Base-by-base conservation (phyloP, 495 filamentous ascomycete genomes). In the Aspergillus panamensis region DNA sequence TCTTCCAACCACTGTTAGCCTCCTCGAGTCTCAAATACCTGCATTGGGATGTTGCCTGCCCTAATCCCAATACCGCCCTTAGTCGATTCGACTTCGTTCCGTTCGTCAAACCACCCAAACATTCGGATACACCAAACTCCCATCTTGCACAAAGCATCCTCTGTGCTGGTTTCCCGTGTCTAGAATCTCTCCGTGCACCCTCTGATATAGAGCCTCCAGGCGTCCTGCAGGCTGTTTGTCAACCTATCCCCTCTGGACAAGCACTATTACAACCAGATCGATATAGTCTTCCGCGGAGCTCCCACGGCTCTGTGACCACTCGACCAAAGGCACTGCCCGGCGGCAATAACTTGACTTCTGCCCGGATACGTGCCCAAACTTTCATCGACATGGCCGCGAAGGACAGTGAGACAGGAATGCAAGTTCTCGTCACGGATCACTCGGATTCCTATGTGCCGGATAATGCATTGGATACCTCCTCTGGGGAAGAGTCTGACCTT, bases 31-130 rank as follows among this genome's bases (percentile, higher is more conserved):
- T 96, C 0, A 73, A 83, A 55, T 83, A 82, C 51, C 73, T 94
- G 13, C 90, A 94, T 71, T 94, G 92, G 92, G 90, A 96, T 63
- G 82, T 92, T 25, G 82, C 87, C 1, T 72, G 73, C 47, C 76
- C 76, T 13, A 69, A 77, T 25, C 67, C 74, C 19, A 68, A 63
- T 48, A 71, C 71, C 5, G 71, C 74, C 12, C 70, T 77, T 20
- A 72, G 70, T 52, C 69, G 69, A 48, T 66, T 79, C 20, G 75
- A 76, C 48, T 70, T 65, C 17, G 62, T 66, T 17, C 74, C 74
- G 4, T 77, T 77, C 55, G 64, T 72, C 13, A 73, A 72, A 32
- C 62, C 69, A 7, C 66, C 66, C 0, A 72, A 67, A 58, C 64
- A 68, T 13, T 55, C 69, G 45, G 69, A 80, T 9, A 72, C 75